Base-by-base conservation (phyloP, 352 stramenopile genomes). In the Achlya hypogyna region DNA sequence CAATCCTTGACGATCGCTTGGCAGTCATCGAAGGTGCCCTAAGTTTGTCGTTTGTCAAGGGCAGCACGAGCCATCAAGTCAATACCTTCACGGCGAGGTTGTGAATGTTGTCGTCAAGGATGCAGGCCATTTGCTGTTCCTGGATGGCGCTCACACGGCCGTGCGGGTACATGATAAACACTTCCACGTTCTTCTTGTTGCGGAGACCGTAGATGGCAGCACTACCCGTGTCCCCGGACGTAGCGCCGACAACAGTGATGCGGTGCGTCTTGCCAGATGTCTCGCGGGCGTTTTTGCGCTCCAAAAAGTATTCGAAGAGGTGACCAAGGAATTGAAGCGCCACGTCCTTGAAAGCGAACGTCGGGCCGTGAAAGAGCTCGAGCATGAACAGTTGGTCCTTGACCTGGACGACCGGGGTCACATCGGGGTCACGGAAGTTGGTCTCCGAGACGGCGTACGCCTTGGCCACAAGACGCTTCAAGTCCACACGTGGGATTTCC, bases 321-420 rank as follows among this genome's bases (percentile, higher is more conserved):
- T 99, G 98, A 62, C 97, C 97, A 18, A 99, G 81, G 76, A 99
- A 99, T 82, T 99, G 96, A 34, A 99, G 77, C 59, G 96, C 97
- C 56, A 99, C 97, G 79, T 99, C 97, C 81, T 99, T 99, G 82
- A 99, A 99, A 23, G 97, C 96, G 75, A 99, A 99, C 38, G 97
- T 99, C 27, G 96, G 96, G 66, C 97, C 97, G 73, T 99, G 96
- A 81, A 99, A 99, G 31, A 99, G 91, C 84, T 99, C 97, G 70
- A 99, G 80, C 53, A 98, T 81, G 60, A 89, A 82, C 71, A 93
- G 74, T 62, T 92, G 78, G 66, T 90, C 79, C 70, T 86, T 89
- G 54, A 98, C 76, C 70, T 97, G 88, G 29, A 97, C 78, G 8
- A 98, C 83, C 0, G 96, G 96, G 29, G 95, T 97, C n/a, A 98